These are phyloP conservation scores for Schizochytrium sp. DNA, from an alignment of 108 stramenopile genomes.

Conservation along the genomic window DNA sequence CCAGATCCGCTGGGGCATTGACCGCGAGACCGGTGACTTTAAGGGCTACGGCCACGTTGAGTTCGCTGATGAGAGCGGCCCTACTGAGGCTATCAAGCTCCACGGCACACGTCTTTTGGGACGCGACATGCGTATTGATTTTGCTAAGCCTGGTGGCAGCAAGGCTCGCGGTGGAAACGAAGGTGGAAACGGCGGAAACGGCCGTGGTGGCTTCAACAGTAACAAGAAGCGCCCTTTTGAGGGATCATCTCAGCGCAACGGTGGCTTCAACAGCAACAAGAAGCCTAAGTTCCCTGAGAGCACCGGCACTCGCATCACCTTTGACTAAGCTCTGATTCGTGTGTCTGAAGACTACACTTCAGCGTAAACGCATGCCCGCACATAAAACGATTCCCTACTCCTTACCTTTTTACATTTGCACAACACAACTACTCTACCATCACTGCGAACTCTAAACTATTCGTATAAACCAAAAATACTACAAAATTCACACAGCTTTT, in stretches of 20 bases:
- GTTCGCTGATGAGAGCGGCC: slow-evolving; percentile 86
- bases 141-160: slow-evolving; percentile 74
- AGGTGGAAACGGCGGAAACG: slow-evolving; percentile 69
- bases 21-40: slow-evolving; percentile 95
- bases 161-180: slow-evolving; percentile 17
- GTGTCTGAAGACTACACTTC: too few species aligned
- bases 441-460: too few species aligned
- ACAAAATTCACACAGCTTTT: too few species aligned
- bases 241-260: neutral
- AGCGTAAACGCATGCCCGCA: too few species aligned
- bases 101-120: slow-evolving; percentile 89
- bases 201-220: slow-evolving; percentile 70
- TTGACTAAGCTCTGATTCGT: neutral
- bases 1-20: slow-evolving; percentile 89
- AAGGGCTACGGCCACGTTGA: slow-evolving; percentile 96
- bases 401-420: too few species aligned
- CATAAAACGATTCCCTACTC: too few species aligned
- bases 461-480: too few species aligned
- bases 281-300: slow-evolving; percentile 44
- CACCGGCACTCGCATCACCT: slow-evolving; percentile 25
- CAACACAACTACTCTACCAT: too few species aligned
- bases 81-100: slow-evolving; percentile 86
- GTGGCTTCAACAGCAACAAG: neutral
- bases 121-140: slow-evolving; percentile 90
- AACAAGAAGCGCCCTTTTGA: slow-evolving; percentile 16